These are phyloP conservation scores for Hymenoscyphus repandus DNA, from an alignment of 2,329 filamentous ascomycete genomes.

Conservation along the genomic window DNA sequence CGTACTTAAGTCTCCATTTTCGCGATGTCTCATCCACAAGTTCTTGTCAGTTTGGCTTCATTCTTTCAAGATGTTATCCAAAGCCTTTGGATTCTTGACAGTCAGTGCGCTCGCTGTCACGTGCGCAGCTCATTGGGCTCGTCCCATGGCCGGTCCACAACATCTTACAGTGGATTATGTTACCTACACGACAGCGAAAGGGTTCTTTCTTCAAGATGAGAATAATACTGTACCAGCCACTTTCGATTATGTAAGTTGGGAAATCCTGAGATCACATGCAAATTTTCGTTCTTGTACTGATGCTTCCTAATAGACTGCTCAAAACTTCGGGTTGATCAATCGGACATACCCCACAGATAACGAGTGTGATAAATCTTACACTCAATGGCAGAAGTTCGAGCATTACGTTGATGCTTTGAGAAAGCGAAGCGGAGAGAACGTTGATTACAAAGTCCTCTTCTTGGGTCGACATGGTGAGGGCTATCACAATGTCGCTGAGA, in stretches of 20 bases:
- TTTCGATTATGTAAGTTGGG: constrained; percentile 57
- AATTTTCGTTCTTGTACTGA: constrained; percentile 3
- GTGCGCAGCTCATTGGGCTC: neutral
- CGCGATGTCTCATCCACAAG: neutral
- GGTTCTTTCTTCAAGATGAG: constrained; percentile 62
- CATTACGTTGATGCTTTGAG: constrained; percentile 54
- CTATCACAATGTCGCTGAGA: constrained; percentile 56
- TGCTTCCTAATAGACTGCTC: constrained; percentile 40
- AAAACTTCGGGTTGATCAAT: constrained; percentile 63
- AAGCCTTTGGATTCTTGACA: neutral
- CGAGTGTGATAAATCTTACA: constrained; percentile 38
- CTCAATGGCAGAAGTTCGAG: constrained; percentile 61
- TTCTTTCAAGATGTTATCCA: constrained; percentile 1
- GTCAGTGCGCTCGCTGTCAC: constrained; percentile 1
- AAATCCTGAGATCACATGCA: neutral
- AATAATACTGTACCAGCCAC: constrained; percentile 45
- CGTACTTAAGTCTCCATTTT: neutral
- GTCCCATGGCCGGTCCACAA: neutral
- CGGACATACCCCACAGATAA: constrained; percentile 54
- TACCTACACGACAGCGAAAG: constrained; percentile 54
- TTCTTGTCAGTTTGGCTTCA: neutral
- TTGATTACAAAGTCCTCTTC: constrained; percentile 61
- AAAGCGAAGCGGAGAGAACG: constrained; percentile 36
- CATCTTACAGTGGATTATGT: constrained; percentile 34
- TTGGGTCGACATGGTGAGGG: constrained; percentile 35